Percentiles rank a stretch among this genome's conserved stretches.
Evolutionary conservation across 768 basidiomycete genomes (phyloP).

Genomic region (Leucogyrophana mollusca): DNA sequence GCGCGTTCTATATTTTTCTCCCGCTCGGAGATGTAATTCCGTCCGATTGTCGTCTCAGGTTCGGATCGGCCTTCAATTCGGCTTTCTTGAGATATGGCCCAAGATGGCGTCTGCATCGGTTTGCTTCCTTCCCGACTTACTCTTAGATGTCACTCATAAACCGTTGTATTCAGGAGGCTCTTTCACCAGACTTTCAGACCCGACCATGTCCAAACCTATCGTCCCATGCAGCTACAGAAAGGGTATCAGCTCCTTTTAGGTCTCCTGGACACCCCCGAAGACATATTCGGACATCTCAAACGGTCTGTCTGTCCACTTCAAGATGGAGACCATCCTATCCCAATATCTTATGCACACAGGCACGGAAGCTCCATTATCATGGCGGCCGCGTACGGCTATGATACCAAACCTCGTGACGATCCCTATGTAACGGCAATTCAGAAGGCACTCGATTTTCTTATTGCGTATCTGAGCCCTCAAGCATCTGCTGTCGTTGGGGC

Average conservation of each 20-base stretch:
- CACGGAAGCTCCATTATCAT: not conserved
- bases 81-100: slow-evolving; percentile 29
- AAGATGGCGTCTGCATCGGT: slow-evolving; percentile 28
- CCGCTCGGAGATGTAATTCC: too few species aligned
- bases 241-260: not conserved
- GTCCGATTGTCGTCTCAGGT: slow-evolving; percentile 6
- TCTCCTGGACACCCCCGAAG: slow-evolving; percentile 1
- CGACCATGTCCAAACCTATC: not conserved
- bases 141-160: slow-evolving; percentile 1
- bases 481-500: not conserved
- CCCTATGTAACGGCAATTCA: not conserved
- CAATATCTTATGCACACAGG: slow-evolving; percentile 12
- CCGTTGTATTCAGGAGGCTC: slow-evolving; percentile 4
- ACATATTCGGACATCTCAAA: not conserved
- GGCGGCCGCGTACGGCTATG: not conserved
- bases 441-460: not conserved
- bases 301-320: too few species aligned
- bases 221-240: not conserved
- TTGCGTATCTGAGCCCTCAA: not conserved
- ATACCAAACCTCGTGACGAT: not conserved
- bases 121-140: too few species aligned
- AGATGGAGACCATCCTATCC: too few species aligned
- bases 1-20: not conserved
- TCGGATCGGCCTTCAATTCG: slow-evolving; percentile 20
- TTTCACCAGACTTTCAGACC: not conserved